Conservation (phyloP, 805 yeast genomes). For the Tanozyma kutaoensis region DNA sequence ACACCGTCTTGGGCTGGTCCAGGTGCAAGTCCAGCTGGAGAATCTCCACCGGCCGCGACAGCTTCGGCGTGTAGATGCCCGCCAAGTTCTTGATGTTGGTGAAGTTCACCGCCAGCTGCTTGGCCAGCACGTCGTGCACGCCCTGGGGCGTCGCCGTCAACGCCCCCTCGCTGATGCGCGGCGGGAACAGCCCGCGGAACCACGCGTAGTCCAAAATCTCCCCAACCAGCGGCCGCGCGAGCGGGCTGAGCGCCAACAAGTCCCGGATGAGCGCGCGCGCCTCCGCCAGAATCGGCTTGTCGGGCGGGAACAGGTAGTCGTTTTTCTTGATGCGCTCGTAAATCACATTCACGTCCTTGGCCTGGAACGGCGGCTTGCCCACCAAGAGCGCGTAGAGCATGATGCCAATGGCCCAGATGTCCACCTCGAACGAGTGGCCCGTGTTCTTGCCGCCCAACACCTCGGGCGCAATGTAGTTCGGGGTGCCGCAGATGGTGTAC, state of each 20-base stretch:
- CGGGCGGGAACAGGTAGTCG: slow-evolving; percentile 69
- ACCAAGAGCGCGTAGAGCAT: slow-evolving; percentile 86
- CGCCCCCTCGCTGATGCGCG: slow-evolving; percentile 45
- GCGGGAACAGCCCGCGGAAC: slow-evolving; percentile 82
- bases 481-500: slow-evolving; percentile 96
- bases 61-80: slow-evolving; percentile 42
- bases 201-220: slow-evolving; percentile 74
- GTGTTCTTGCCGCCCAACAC: slow-evolving; percentile 75
- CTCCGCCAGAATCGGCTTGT: slow-evolving; percentile 51
- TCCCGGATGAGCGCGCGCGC: slow-evolving; percentile 64
- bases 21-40: slow-evolving; percentile 57
- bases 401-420: slow-evolving; percentile 95
- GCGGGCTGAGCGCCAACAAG: slow-evolving; percentile 66
- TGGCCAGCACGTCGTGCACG: slow-evolving; percentile 36
- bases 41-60: slow-evolving; percentile 55
- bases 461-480: slow-evolving; percentile 97
- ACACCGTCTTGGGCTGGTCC: slow-evolving; percentile 51
- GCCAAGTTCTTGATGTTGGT: slow-evolving; percentile 49
- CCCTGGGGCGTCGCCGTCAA: slow-evolving; percentile 50
- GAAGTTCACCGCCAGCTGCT: slow-evolving; percentile 57
- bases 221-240: slow-evolving; percentile 66
- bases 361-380: slow-evolving; percentile 97
- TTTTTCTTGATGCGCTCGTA: slow-evolving; percentile 82
- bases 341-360: slow-evolving; percentile 83
- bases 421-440: slow-evolving; percentile 93